A percentile compares a stretch with the other conserved stretches of the same genome.
Conservation (phyloP, 768 basidiomycete genomes). For the Lactarius akahatsu region DNA sequence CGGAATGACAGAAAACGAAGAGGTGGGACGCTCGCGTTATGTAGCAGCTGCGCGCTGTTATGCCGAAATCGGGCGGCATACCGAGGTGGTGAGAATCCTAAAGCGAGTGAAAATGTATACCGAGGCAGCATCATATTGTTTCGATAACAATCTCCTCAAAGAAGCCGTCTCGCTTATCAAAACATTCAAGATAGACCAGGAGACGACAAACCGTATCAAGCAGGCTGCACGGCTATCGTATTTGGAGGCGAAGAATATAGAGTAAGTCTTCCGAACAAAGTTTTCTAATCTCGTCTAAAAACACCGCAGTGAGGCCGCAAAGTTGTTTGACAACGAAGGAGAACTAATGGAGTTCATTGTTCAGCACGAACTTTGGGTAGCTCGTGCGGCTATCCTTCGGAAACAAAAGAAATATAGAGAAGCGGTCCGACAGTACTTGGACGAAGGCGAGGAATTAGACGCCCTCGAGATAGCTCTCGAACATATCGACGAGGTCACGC, state of each 20-base stretch:
- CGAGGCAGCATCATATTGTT: conserved; percentile 23
- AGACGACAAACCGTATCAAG: conserved; percentile 23
- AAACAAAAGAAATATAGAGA: conserved; percentile 44
- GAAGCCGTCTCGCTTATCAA: conserved; percentile 13
- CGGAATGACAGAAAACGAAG: background rate
- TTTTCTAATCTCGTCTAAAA: background rate
- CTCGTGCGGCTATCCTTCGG: conserved; percentile 47
- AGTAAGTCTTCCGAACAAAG: conserved; percentile 11
- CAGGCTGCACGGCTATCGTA: conserved; percentile 15
- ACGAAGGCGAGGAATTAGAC: conserved; percentile 46
- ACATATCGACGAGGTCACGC: conserved; percentile 30
- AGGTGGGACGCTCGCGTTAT: conserved; percentile 1
- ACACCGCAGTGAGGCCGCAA: conserved; percentile 43
- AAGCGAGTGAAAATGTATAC: conserved; percentile 17
- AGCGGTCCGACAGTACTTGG: conserved; percentile 52
- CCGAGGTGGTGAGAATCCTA: conserved; percentile 8
- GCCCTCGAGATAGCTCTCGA: conserved; percentile 49
- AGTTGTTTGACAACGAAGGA: conserved; percentile 55
- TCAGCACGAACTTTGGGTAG: conserved; percentile 50
- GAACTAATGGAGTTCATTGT: conserved; percentile 56
- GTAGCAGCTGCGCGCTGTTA: conserved; percentile 17
- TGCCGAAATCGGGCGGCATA: conserved; percentile 10
- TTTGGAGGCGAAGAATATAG: conserved; percentile 10
- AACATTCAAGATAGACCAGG: conserved; percentile 2
- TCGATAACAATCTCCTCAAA: conserved; percentile 22